A percentile compares a stretch with the other conserved stretches of the same genome.
Conservation (phyloP, 176 grass and related monocot species). For the Musa acuminata region DNA sequence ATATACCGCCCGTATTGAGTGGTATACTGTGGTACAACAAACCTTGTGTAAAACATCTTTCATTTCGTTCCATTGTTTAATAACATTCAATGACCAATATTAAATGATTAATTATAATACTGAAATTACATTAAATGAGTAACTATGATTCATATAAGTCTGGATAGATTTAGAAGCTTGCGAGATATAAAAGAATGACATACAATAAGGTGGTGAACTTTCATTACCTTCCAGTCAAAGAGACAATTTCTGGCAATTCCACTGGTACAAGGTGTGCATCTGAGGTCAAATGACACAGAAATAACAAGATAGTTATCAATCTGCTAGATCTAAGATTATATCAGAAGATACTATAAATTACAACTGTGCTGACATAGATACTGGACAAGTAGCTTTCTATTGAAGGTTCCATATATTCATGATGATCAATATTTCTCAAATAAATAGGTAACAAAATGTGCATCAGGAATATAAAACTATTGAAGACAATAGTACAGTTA, state of each 20-base stretch:
- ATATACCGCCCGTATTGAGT: too few species aligned
- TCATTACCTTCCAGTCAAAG: conserved; percentile 70
- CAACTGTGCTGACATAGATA: not conserved
- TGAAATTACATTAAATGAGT: too few species aligned
- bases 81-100: too few species aligned
- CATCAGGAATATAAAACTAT: not conserved
- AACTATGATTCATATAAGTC: not conserved
- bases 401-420: not conserved
- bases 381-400: not conserved
- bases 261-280: conserved; percentile 81
- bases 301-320: not conserved
- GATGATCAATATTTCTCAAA: not conserved
- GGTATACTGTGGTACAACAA: too few species aligned
- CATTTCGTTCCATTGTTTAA: too few species aligned
- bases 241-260: conserved; percentile 82
- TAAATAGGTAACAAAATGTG: not conserved
- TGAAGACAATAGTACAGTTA: not conserved
- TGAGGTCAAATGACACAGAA: conserved; percentile 24
- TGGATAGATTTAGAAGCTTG: not conserved
- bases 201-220: too few species aligned
- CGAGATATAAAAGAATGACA: too few species aligned
- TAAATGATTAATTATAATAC: too few species aligned
- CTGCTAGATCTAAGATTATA: not conserved
- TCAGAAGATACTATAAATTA: not conserved
- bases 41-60: too few species aligned